Evolutionary conservation across 176 grass and related monocot species (phyloP).

Genomic region (Melocanna baccifera): DNA sequence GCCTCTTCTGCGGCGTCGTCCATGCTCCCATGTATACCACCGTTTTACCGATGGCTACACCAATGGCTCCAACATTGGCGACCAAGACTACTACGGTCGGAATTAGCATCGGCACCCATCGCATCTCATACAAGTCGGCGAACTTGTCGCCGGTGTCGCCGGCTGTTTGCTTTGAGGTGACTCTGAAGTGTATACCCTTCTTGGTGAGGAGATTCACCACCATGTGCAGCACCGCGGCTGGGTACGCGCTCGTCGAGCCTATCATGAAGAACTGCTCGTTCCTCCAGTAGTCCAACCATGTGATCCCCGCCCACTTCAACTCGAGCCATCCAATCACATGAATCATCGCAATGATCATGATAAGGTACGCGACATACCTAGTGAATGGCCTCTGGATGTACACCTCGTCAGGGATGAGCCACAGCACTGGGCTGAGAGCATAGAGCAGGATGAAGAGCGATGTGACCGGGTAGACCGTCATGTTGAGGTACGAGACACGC

Average conservation of each 20-base stretch:
- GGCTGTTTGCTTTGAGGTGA: too few species aligned
- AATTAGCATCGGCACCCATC: conserved; percentile 42
- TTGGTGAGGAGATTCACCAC: conserved; percentile 7
- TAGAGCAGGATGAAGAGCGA: conserved; percentile 36
- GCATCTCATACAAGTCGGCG: conserved; percentile 38
- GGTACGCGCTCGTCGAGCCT: conserved; percentile 27
- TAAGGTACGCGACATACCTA: neutral
- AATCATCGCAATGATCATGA: neutral
- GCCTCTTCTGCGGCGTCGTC: conserved; percentile 26
- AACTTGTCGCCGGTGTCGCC: conserved; percentile 24
- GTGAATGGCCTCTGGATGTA: conserved; percentile 38
- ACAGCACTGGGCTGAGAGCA: conserved; percentile 28
- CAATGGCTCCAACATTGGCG: conserved; percentile 35
- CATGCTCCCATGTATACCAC: conserved; percentile 29
- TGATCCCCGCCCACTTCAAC: conserved; percentile 29
- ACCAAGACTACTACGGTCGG: conserved; percentile 21
- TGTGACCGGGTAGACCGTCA: conserved; percentile 26
- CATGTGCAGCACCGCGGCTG: conserved; percentile 29
- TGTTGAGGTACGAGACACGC: conserved; percentile 31
- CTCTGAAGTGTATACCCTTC: too few species aligned
- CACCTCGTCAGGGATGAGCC: conserved; percentile 27
- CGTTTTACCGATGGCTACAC: conserved; percentile 38
- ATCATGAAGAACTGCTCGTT: conserved; percentile 45
- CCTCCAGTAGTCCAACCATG: conserved; percentile 39
- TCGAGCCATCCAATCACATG: conserved; percentile 20